Conservation (phyloP, 2,329 filamentous ascomycete species). For the Metarhizium humberi region DNA sequence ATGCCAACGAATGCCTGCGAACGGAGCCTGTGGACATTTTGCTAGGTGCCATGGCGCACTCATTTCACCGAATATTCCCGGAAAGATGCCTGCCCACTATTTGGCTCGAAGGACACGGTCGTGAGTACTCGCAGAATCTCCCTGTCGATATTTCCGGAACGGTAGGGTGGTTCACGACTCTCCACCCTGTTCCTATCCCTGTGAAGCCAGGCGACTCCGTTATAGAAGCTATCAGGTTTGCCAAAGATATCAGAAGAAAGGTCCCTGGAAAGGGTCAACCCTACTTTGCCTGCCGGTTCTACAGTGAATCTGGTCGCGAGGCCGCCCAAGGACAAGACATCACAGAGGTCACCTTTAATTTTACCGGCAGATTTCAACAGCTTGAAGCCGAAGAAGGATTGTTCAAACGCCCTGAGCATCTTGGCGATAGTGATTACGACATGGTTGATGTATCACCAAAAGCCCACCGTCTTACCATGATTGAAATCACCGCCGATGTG, state of each 20-base stretch:
- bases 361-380: slow-evolving; percentile 31
- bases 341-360: slow-evolving; percentile 41
- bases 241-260: slow-evolving; percentile 25
- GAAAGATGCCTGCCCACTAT: slow-evolving; percentile 24
- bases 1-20: slow-evolving; percentile 19
- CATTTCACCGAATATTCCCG: slow-evolving; percentile 24
- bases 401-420: slow-evolving; percentile 1
- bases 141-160: slow-evolving; percentile 27
- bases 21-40: slow-evolving; percentile 31
- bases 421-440: background rate
- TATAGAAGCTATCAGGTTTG: slow-evolving; percentile 10
- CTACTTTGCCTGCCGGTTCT: slow-evolving; percentile 27
- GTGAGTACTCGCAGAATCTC: slow-evolving; percentile 17
- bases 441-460: slow-evolving; percentile 3
- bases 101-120: slow-evolving; percentile 32
- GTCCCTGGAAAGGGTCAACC: slow-evolving; percentile 25
- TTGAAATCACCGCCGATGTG: slow-evolving; percentile 7
- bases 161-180: slow-evolving; percentile 37
- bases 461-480: slow-evolving; percentile 3
- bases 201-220: slow-evolving; percentile 2
- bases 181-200: slow-evolving; percentile 22
- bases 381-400: slow-evolving; percentile 25
- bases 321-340: slow-evolving; percentile 23
- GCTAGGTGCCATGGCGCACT: slow-evolving; percentile 21
- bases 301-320: slow-evolving; percentile 18